These are phyloP conservation scores for Pyrenula massariospora DNA, from an alignment of 495 filamentous ascomycete species.

Conservation along the genomic window DNA sequence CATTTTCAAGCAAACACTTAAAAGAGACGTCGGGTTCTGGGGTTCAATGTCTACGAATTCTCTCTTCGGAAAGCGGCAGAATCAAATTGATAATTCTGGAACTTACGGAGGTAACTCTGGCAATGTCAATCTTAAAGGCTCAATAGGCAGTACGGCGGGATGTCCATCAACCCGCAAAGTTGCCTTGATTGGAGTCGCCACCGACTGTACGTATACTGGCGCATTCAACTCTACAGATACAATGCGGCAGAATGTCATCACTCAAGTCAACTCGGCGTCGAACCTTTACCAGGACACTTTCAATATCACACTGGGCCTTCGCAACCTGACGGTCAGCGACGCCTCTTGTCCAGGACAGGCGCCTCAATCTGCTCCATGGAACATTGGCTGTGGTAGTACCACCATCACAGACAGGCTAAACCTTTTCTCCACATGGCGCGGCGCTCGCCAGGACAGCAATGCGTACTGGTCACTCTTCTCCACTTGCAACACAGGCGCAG, in stretches of 20 bases:
- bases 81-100: slow-evolving; percentile 37
- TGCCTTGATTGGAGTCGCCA: slow-evolving; percentile 82
- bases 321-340: slow-evolving; percentile 69
- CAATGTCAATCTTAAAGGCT: slow-evolving; percentile 67
- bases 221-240: slow-evolving; percentile 51
- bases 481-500: slow-evolving; percentile 70
- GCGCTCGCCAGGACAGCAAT: slow-evolving; percentile 58
- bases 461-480: slow-evolving; percentile 92
- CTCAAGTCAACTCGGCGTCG: slow-evolving; percentile 76
- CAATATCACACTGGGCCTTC: slow-evolving; percentile 84
- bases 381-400: slow-evolving; percentile 56
- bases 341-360: slow-evolving; percentile 54
- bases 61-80: slow-evolving; percentile 43
- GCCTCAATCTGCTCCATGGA: slow-evolving; percentile 62
- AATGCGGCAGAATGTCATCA: slow-evolving; percentile 63
- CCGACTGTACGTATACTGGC: slow-evolving; percentile 76
- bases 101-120: slow-evolving; percentile 64
- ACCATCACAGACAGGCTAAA: slow-evolving; percentile 72
- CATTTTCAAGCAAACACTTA: slow-evolving; percentile 35
- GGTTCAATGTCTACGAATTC: slow-evolving; percentile 40
- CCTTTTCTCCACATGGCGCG: slow-evolving; percentile 81
- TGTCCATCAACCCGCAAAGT: slow-evolving; percentile 84
- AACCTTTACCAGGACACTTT: slow-evolving; percentile 78
- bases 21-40: slow-evolving; percentile 32
- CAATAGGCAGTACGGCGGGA: slow-evolving; percentile 70